Evolutionary conservation across 1,284 basidiomycete species (phyloP), one percentile per base, ranked within the genome.

Genomic region (Ceratobasidium sp.): DNA sequence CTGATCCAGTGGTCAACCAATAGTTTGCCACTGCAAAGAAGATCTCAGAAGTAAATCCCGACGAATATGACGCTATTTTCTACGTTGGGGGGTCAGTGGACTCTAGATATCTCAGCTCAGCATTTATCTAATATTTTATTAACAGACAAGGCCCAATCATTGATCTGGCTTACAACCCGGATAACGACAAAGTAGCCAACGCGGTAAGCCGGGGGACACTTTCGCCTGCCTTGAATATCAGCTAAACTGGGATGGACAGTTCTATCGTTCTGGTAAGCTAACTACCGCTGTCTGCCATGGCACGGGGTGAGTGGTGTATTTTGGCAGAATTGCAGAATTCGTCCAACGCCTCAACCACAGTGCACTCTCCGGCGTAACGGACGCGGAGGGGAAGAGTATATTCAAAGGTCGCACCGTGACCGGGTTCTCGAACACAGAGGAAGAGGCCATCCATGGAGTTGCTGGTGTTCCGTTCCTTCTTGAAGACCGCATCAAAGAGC

Each of bases 251-350:
- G n/a, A n/a, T n/a, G n/a, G n/a, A n/a, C 72, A 89, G 87, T 91
- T 93, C 83, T 93, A 87, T 83, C 84, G 85, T 5, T 79, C 81
- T 27, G 84, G 84, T 67, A 93, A 92, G 82, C 82, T 89, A 59
- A 85, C 87, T 1, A 78, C 87, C 41, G 91, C 91, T 2, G 91
- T 94, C 19, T 93, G 92, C 83, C 92, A 93, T 81, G 92, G 91
- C 41, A 87, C 91, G 76, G 90, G 87, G 82, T 84, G 74, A 79
- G 83, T 45, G 44, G 27, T 24, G 17, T 59, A 59, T 31, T 5
- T 41, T 11, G 36, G 36, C 6, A 41, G 4, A 31, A 59, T 17
- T 41, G n/a, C n/a, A n/a, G n/a, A 29, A 29, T 59, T 6, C 19
- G 7, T 19, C n/a, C 29, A 19, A 51, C 15, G 24, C 24, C 51